Base-by-base conservation (phyloP, 495 filamentous ascomycete genomes). In the Corynascus novoguineensis region DNA sequence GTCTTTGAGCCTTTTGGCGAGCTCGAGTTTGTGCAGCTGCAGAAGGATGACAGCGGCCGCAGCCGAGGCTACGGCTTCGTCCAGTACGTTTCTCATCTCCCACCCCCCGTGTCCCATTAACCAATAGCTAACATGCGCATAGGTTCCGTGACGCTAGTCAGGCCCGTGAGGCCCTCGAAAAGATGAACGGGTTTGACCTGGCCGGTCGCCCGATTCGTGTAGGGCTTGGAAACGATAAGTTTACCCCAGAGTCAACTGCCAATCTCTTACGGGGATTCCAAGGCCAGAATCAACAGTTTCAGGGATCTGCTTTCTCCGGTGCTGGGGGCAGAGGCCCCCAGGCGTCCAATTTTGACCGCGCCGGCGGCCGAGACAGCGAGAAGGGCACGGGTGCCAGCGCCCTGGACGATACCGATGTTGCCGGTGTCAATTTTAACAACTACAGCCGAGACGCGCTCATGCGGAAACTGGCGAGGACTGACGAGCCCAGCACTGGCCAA, bases 211-310 rank as follows among this genome's bases (percentile, higher is more conserved):
- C 89, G 53, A 97, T 99, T 68, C 89, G 95, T 67, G 95, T 99
- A 75, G 95, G 95, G 72, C 90, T 99, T 79, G 95, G 95, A 75
- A 99, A 96, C 78, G 95, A 99, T 88, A 97, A 97, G 87, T 99
- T 97, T 74, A 97, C 93, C 77, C 88, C 91, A 61, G 93, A 97
- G 77, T 92, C 91, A 72, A 96, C 88, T 72, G 87, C 89, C 65
- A 90, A 88, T 73, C 83, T 95, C 60, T 74, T 93, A 55, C 91
- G 91, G 78, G 89, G 91, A 68, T 90, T 92, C 77, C 86, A 89
- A 73, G 83, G 85, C 65, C 85, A 87, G 80, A 83, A 85, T 68
- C 80, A 82, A 73, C 83, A 83, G 71, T 93, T 84, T 73, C 92
- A 97, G 81, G 95, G 95, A 71, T 97, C 92, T 60, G 83, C 86